phyloP scores from a whole-genome alignment of 345 rosid genomes.

The Salix suchowensis region DNA sequence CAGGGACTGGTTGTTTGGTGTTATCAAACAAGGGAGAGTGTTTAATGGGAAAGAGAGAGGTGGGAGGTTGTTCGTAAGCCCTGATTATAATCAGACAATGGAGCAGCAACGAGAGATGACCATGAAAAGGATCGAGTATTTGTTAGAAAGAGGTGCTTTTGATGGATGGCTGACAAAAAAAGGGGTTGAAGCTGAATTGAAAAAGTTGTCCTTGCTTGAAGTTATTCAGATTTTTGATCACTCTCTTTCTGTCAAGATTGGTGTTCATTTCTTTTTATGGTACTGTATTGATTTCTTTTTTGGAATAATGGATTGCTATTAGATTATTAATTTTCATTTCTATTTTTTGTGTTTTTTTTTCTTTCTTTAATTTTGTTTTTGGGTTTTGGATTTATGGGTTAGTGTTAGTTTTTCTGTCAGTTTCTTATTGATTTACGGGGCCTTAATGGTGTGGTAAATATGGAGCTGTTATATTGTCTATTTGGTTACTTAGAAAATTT shows the following conservation, averaged over 20 bases:
- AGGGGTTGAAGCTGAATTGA: slow-evolving; percentile 55
- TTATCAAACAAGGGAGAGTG: slow-evolving; percentile 59
- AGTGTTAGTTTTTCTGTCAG: not conserved
- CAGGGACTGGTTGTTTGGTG: slow-evolving; percentile 74
- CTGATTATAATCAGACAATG: slow-evolving; percentile 85
- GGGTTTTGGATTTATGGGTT: not conserved
- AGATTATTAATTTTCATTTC: not conserved
- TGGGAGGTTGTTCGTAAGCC: slow-evolving; percentile 59
- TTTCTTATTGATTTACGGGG: not conserved
- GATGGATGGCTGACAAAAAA: slow-evolving; percentile 65
- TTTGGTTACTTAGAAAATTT: not conserved
- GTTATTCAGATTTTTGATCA: slow-evolving; percentile 59
- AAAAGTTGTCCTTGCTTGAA: slow-evolving; percentile 56
- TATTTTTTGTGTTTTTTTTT: not conserved
- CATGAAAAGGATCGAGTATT: slow-evolving; percentile 52
- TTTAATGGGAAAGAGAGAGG: slow-evolving; percentile 70
- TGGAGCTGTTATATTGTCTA: not conserved
- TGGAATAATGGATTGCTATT: no score
- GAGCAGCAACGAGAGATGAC: slow-evolving; percentile 92
- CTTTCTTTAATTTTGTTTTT: not conserved
- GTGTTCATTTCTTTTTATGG: slow-evolving; percentile 89
- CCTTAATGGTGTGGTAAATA: no score
- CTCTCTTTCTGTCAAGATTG: slow-evolving; percentile 60
- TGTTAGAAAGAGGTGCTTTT: slow-evolving; percentile 61
- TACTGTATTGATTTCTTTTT: not conserved